phyloP scores from a whole-genome alignment of 495 filamentous ascomycete genomes.

The Neurospora sp. region DNA sequence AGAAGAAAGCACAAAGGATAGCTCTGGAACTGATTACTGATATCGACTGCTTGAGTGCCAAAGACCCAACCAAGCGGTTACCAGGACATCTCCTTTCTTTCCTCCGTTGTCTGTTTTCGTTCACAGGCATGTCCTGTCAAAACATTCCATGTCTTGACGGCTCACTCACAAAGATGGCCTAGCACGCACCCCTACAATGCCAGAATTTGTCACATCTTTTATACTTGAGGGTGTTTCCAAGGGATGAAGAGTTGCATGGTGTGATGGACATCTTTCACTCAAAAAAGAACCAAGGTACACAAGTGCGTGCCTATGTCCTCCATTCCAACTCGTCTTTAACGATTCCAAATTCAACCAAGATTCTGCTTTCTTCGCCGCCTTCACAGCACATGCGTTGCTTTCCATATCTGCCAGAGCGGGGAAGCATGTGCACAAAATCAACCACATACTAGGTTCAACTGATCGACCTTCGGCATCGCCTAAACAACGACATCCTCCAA shows the following conservation, averaged over 20 bases:
- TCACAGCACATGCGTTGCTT: neutral
- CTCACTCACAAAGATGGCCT: neutral
- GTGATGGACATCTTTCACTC: neutral
- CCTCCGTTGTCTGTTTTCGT: neutral
- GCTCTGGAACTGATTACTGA: neutral
- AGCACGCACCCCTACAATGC: neutral
- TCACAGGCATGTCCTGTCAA: neutral
- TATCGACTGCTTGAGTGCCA: neutral
- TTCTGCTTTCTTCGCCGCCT: neutral
- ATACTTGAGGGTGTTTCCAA: neutral
- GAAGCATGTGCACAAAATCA: neutral
- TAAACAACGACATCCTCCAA: neutral
- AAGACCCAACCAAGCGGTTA: neutral
- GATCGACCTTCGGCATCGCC: neutral
- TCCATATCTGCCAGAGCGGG: neutral
- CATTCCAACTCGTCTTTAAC: neutral
- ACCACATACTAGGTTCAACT: neutral
- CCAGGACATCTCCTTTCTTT: neutral
- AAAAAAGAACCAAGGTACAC: neutral
- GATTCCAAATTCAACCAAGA: neutral
- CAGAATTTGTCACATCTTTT: neutral
- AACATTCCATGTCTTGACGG: neutral
- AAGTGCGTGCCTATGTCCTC: neutral
- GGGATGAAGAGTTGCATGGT: neutral
- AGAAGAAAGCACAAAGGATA: neutral